These are phyloP conservation scores for Coccomyxa sp. DNA, from an alignment of 139 green algal genomes.

Conservation along the genomic window DNA sequence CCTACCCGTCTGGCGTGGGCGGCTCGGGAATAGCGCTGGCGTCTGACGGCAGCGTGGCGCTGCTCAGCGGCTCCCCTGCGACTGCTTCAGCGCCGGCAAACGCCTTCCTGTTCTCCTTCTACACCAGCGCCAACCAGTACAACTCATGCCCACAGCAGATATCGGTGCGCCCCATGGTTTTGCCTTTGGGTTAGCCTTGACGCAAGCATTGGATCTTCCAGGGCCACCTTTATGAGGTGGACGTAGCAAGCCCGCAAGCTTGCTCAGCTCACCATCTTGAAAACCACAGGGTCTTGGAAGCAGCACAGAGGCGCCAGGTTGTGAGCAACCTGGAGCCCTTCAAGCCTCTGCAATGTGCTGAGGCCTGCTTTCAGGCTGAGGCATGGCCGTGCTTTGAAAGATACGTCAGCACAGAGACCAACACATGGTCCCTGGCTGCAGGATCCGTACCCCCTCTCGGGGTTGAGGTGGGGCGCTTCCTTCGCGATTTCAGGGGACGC, in stretches of 20 bases:
- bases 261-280: no score
- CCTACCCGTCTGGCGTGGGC: neutral
- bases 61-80: neutral
- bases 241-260: neutral
- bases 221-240: neutral
- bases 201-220: neutral
- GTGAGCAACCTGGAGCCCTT: neutral
- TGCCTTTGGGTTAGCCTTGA: neutral
- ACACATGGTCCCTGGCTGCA: no score
- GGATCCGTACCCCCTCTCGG: neutral
- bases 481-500: neutral
- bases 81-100: no score
- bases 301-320: neutral
- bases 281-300: no score
- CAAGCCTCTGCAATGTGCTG: neutral
- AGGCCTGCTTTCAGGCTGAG: neutral
- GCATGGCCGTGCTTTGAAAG: neutral
- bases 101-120: neutral
- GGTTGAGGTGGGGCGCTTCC: neutral
- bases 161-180: neutral
- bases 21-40: neutral
- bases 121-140: neutral
- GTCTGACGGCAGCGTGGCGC: neutral
- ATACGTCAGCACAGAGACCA: neutral
- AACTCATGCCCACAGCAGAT: conserved; percentile 4